These are phyloP conservation scores for Alternaria arborescens DNA, from an alignment of 2,329 filamentous ascomycete genomes.

Conservation along the genomic window DNA sequence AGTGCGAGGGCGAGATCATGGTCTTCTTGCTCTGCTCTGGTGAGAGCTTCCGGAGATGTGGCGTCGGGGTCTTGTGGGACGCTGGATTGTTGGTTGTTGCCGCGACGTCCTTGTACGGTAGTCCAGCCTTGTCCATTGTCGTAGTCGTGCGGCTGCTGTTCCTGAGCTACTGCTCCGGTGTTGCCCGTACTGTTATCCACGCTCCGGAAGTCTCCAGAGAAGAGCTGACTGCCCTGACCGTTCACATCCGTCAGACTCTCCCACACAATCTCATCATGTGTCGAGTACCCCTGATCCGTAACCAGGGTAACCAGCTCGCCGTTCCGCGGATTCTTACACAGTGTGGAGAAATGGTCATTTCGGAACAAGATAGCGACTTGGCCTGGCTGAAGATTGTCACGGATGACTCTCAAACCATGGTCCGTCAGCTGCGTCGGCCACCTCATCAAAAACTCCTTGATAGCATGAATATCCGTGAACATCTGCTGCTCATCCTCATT, in stretches of 20 bases:
- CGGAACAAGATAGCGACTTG: conserved; percentile 91
- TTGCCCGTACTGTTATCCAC: conserved; percentile 68
- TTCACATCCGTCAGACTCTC: conserved; percentile 90
- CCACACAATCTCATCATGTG: conserved; percentile 93
- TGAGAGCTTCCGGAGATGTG: conserved; percentile 41
- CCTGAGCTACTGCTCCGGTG: conserved; percentile 31
- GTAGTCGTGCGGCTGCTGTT: conserved; percentile 36
- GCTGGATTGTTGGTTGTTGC: conserved; percentile 36
- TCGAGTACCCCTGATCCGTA: conserved; percentile 89
- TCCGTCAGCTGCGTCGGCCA: conserved; percentile 89
- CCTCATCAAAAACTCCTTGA: conserved; percentile 80
- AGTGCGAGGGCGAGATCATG: conserved; percentile 85
- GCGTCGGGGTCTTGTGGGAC: conserved; percentile 26
- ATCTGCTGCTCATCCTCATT: conserved; percentile 77
- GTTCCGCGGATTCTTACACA: conserved; percentile 86
- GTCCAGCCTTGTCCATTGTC: conserved; percentile 63
- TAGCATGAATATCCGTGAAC: conserved; percentile 82
- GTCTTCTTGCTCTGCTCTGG: conserved; percentile 78
- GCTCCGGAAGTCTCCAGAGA: conserved; percentile 86
- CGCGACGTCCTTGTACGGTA: conserved; percentile 57
- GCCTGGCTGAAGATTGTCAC: conserved; percentile 74
- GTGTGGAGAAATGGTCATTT: conserved; percentile 95
- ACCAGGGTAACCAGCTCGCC: conserved; percentile 82
- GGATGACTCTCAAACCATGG: conserved; percentile 79
- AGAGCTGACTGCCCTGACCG: conserved; percentile 82